phyloP scores from a whole-genome alignment of 139 green algal genomes.

The Chlorella sp. region DNA sequence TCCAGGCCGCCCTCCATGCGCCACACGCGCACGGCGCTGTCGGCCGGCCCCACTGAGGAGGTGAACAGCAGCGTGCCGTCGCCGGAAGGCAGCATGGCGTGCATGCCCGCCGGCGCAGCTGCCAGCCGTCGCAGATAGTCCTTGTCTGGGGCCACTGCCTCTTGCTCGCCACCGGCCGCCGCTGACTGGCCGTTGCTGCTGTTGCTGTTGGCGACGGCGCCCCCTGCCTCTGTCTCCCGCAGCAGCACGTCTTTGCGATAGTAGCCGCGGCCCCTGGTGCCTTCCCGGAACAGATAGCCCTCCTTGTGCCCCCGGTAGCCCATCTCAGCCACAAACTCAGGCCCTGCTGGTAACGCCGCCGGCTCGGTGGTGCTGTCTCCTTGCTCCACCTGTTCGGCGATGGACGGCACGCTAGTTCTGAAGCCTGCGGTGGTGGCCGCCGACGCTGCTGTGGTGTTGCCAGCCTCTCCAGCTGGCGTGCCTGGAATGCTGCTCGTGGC shows the following conservation, averaged over 20 bases:
- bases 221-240: background rate
- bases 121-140: background rate
- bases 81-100: conserved; percentile 30
- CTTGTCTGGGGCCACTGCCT: background rate
- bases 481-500: too few species aligned
- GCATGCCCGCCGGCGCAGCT: conserved; percentile 25
- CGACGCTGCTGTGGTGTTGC: too few species aligned
- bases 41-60: conserved; percentile 12
- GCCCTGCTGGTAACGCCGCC: background rate
- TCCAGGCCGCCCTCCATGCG: background rate
- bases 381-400: background rate
- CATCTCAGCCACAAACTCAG: background rate
- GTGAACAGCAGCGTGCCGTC: conserved; percentile 24
- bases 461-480: too few species aligned
- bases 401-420: too few species aligned
- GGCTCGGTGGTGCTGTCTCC: background rate
- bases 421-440: too few species aligned
- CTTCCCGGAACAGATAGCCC: conserved; percentile 34
- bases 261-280: conserved; percentile 23
- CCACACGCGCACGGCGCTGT: conserved; percentile 14
- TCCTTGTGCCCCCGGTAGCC: conserved; percentile 21
- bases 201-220: background rate
- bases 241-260: conserved; percentile 41
- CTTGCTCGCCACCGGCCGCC: background rate
- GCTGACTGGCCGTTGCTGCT: background rate